Conservation (phyloP, 2,329 filamentous ascomycete genomes). For the Ascochyta rabiei region DNA sequence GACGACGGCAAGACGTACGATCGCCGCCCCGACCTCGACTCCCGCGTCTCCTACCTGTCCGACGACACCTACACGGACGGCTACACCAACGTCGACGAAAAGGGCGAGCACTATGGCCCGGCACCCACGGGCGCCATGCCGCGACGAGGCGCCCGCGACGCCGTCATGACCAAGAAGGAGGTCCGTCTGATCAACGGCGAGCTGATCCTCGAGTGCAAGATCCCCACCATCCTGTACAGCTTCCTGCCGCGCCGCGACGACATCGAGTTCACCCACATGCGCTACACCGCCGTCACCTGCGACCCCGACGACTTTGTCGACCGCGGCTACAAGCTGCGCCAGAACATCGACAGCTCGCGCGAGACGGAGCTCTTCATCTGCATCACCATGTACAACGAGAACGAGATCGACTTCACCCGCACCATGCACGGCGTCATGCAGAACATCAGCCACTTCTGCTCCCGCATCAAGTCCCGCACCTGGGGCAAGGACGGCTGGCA, state of each 20-base stretch:
- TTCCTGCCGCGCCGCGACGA: conserved; percentile 93
- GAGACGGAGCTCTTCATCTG: conserved; percentile 97
- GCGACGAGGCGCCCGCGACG: conserved; percentile 81
- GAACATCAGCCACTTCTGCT: conserved; percentile 97
- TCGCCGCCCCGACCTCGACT: conserved; percentile 63
- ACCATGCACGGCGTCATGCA: conserved; percentile 99
- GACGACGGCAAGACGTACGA: conserved; percentile 74
- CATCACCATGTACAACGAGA: conserved; percentile 99
- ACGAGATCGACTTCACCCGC: conserved; percentile 93
- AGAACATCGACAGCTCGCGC: conserved; percentile 84
- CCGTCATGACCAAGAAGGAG: conserved; percentile 90
- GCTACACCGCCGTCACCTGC: conserved; percentile 97
- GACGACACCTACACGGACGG: conserved; percentile 65
- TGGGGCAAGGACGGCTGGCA: conserved; percentile 99
- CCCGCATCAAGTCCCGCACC: conserved; percentile 85
- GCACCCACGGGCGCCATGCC: conserved; percentile 87
- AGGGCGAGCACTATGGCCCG: conserved; percentile 82
- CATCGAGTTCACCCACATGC: conserved; percentile 97
- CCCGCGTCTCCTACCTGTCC: conserved; percentile 67
- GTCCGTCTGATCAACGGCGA: conserved; percentile 97
- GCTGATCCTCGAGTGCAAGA: conserved; percentile 97
- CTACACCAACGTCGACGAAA: conserved; percentile 55
- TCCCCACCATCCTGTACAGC: conserved; percentile 96
- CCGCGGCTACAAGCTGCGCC: conserved; percentile 88
- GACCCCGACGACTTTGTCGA: conserved; percentile 93